Percentiles rank a stretch among this genome's conserved stretches.
phyloP scores from a whole-genome alignment of 345 rosid genomes.

The Excoecaria cochinchinensis region DNA sequence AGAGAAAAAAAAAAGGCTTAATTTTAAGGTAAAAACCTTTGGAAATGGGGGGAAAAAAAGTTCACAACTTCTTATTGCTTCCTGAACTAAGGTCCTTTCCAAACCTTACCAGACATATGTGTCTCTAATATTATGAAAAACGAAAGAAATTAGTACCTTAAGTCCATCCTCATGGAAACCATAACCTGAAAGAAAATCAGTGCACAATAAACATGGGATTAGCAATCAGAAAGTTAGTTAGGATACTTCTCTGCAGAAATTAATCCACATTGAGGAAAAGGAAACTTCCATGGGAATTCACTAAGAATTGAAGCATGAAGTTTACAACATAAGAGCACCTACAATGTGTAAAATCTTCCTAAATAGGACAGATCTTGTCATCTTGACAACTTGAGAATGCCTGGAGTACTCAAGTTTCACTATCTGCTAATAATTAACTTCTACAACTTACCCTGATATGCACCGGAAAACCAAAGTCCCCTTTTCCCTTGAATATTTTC shows the following conservation, averaged over 20 bases:
- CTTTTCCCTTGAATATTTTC: constrained; percentile 76
- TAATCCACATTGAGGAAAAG: background rate
- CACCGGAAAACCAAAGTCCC: constrained; percentile 90
- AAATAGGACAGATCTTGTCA: background rate
- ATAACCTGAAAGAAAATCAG: constrained; percentile 56
- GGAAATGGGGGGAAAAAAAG: background rate
- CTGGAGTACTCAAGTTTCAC: no score
- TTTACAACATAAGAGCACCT: background rate
- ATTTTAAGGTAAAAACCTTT: background rate
- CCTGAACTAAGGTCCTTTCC: background rate
- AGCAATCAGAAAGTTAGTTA: background rate
- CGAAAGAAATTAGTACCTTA: constrained; percentile 45
- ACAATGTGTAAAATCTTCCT: background rate
- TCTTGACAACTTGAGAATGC: no score
- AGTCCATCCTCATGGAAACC: constrained; percentile 97
- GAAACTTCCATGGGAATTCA: background rate
- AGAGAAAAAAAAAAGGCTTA: background rate
- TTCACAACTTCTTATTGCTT: background rate
- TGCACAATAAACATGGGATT: constrained; percentile 6
- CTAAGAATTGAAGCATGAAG: background rate
- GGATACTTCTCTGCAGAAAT: background rate
- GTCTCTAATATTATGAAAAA: background rate
- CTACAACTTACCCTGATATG: constrained; percentile 62
- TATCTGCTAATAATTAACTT: no score
- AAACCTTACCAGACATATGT: background rate